Percentiles rank a stretch among this genome's conserved stretches.
Conservation (phyloP, 345 rosid genomes). For the Lumnitzera racemosa region DNA sequence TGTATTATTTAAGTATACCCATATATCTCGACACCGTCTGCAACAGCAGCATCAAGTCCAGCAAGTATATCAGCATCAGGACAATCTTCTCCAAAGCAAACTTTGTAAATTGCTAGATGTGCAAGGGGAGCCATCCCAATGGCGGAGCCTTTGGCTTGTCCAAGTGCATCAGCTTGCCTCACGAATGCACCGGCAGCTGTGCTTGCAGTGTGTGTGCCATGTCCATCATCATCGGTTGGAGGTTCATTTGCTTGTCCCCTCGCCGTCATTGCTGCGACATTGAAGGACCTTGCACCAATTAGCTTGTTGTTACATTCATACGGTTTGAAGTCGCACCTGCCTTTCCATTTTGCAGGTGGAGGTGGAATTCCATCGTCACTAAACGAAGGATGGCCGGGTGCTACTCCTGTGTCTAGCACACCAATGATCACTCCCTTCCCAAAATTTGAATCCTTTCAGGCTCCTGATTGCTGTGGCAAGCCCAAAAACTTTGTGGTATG, state of each 20-base stretch:
- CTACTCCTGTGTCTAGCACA: constrained; percentile 44
- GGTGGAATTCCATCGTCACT: constrained; percentile 28
- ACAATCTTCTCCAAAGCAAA: constrained; percentile 42
- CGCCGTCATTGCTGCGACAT: constrained; percentile 12
- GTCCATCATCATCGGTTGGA: constrained; percentile 47
- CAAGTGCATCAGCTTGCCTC: constrained; percentile 23
- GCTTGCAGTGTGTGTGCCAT: constrained; percentile 48
- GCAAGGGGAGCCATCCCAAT: constrained; percentile 56
- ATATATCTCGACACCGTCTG: constrained; percentile 33
- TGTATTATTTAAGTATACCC: too few species aligned
- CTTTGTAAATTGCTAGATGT: constrained; percentile 51
- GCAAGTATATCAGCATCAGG: constrained; percentile 39
- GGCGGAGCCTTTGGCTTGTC: constrained; percentile 44
- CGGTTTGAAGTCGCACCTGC: constrained; percentile 33
- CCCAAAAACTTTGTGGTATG: constrained; percentile 46
- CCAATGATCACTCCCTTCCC: constrained; percentile 50
- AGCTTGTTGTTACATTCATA: constrained; percentile 43
- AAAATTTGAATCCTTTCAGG: constrained; percentile 29
- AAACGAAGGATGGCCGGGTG: constrained; percentile 22
- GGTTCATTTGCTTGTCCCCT: constrained; percentile 2
- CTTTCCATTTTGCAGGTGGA: constrained; percentile 50
- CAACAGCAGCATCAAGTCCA: constrained; percentile 36
- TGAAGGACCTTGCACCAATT: constrained; percentile 45
- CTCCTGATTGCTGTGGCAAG: constrained; percentile 26
- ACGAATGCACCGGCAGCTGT: constrained; percentile 45